Base-by-base conservation (phyloP, 2,329 filamentous ascomycete species). In the Trichoderma pleuroti region DNA sequence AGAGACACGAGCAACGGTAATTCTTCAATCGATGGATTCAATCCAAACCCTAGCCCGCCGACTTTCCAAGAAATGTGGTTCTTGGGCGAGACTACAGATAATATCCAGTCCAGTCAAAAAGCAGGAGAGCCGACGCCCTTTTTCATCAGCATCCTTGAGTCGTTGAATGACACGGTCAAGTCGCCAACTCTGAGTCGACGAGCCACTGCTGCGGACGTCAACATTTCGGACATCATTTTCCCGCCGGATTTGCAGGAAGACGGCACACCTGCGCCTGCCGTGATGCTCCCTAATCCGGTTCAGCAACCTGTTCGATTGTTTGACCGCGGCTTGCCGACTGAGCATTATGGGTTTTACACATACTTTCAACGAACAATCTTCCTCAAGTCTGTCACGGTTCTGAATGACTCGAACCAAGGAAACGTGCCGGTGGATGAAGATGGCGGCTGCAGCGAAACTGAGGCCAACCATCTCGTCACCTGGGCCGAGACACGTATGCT, bases 341-440 rank as follows among this genome's bases (percentile, higher is more conserved):
- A 98, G 79, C 93, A 97, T 81, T 98, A 97, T 80, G 93, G 93
- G 3, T 98, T 98, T 82, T 98, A 97, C 82, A 92, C 88, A 0
- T 97, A 97, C 84, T 98, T 92, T 80, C 90, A 94, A 81, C 93
- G 94, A 74, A 92, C 91, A 10, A 93, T 97, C 73, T 97, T 95
- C 83, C 85, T 97, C 72, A 89, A 90, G 75, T 90, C 88, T 18
- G 82, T 85, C 12, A 80, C 81, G 0, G 78, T 82, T 1, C 78
- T 88, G 71, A 85, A 86, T 73, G 76, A 77, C n/a, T 83, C 83
- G 18, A 77, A 78, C 16, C 78, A 82, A n/a, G 78, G 77, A 9
- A 77, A 81, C 62, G 79, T 84, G 3, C 80, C 84, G 1, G 80
- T 84, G 30, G 88, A 91, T 74, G 75, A 82, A 59, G 80, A 87